Evolutionary conservation across 768 basidiomycete genomes (phyloP).

Genomic region (Tricholoma flavovirens): DNA sequence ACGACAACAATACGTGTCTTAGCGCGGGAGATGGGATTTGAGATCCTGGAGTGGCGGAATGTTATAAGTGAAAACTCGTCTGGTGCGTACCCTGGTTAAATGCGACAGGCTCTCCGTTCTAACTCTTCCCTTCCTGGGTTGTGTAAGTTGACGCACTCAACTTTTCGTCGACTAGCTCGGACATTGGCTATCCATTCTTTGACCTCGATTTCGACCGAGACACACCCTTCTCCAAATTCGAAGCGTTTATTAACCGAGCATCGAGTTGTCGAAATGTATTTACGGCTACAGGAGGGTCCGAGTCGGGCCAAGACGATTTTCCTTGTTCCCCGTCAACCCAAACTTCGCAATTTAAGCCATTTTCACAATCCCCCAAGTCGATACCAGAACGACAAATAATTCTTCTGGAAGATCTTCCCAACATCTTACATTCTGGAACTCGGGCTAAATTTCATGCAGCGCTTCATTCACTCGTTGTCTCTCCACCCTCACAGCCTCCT

Average conservation of each 20-base stretch:
- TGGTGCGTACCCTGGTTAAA: conserved; percentile 8
- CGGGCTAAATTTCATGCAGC: conserved; percentile 69
- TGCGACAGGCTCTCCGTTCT: background rate
- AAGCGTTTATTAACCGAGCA: conserved; percentile 68
- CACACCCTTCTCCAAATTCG: conserved; percentile 60
- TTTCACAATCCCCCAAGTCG: conserved; percentile 1
- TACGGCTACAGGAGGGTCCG: conserved; percentile 5
- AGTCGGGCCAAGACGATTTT: conserved; percentile 4
- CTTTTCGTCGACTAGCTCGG: conserved; percentile 1
- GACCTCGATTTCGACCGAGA: conserved; percentile 32
- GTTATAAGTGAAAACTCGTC: conserved; percentile 46
- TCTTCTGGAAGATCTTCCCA: conserved; percentile 87
- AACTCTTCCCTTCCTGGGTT: background rate
- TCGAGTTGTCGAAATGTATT: conserved; percentile 55
- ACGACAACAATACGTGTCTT: conserved; percentile 80
- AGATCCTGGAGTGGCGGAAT: conserved; percentile 85
- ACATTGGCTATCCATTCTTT: background rate
- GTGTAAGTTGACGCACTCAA: background rate
- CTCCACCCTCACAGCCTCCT: conserved; percentile 27
- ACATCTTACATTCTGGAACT: conserved; percentile 70
- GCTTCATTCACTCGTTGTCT: conserved; percentile 49
- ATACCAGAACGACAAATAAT: conserved; percentile 51
- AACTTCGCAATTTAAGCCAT: conserved; percentile 1
- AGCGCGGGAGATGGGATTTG: conserved; percentile 65
- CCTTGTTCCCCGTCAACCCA: conserved; percentile 9